These are phyloP conservation scores for Nelumbo lutea DNA, from an alignment of 164 flowering plant species.

Conservation along the genomic window DNA sequence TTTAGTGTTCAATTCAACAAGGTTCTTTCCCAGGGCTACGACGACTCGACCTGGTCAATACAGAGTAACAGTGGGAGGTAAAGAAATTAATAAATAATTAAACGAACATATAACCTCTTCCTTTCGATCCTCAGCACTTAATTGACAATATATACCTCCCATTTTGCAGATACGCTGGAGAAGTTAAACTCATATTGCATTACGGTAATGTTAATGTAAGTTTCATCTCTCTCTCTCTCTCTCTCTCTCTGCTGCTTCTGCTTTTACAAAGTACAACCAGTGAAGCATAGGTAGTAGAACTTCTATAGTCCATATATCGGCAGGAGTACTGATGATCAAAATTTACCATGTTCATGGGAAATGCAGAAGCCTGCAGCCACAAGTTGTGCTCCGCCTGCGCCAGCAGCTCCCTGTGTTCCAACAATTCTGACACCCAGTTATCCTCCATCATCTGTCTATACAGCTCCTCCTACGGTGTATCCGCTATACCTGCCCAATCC, in stretches of 20 bases:
- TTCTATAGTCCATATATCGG: neutral
- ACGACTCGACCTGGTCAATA: constrained; percentile 67
- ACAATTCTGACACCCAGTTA: constrained; percentile 12
- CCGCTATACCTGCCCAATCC: constrained; percentile 28
- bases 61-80: constrained; percentile 73
- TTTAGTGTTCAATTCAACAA: constrained; percentile 69
- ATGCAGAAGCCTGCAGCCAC: constrained; percentile 41
- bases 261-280: too few relatives aligned
- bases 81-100: too few relatives aligned
- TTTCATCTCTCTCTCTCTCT: too few relatives aligned
- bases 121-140: too few relatives aligned
- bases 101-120: too few relatives aligned
- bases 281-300: too few relatives aligned
- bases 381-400: constrained; percentile 46
- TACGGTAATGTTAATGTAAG: constrained; percentile 56
- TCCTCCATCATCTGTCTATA: constrained; percentile 13
- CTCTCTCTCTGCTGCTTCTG: too few relatives aligned
- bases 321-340: neutral
- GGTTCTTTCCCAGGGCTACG: constrained; percentile 74
- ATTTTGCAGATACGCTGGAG: constrained; percentile 66
- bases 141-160: neutral
- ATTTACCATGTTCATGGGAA: neutral
- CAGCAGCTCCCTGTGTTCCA: constrained; percentile 9
- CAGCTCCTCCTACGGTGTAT: constrained; percentile 22
- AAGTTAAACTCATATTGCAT: constrained; percentile 71